Evolutionary conservation across 805 yeast genomes (phyloP).

Genomic region (Saccharomycopsis selenospora): DNA sequence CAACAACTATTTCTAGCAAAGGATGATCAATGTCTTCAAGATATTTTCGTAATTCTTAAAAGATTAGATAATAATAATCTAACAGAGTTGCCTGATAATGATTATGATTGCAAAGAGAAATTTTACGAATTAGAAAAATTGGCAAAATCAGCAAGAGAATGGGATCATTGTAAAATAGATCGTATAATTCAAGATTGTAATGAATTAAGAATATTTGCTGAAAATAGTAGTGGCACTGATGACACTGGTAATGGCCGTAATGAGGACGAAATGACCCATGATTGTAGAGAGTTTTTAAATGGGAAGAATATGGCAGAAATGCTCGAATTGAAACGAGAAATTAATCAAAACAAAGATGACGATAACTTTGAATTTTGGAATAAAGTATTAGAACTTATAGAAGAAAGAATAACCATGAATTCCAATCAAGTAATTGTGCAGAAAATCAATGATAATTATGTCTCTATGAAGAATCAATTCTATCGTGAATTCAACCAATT

Average conservation of each 20-base stretch:
- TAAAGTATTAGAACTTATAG: not conserved
- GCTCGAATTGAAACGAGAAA: not conserved
- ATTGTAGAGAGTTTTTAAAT: not conserved
- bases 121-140: too few species aligned
- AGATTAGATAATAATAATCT: too few species aligned
- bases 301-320: not conserved
- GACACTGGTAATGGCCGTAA: not conserved
- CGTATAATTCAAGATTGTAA: not conserved
- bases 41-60: not conserved
- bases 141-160: too few species aligned
- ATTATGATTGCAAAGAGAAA: not conserved
- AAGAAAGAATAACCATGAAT: not conserved
- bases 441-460: too few species aligned
- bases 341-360: not conserved
- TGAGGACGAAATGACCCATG: not conserved
- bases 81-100: too few species aligned
- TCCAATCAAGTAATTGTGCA: too few species aligned
- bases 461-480: too few species aligned
- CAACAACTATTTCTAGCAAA: not conserved
- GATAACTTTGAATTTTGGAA: not conserved
- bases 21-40: not conserved
- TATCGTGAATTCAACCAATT: too few species aligned
- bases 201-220: not conserved
- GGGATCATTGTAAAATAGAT: too few species aligned
- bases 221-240: not conserved